A percentile compares a stretch with the other conserved stretches of the same genome.
Evolutionary conservation across 148 eudicot species (phyloP).

Genomic region (Chenopodium formosanum): DNA sequence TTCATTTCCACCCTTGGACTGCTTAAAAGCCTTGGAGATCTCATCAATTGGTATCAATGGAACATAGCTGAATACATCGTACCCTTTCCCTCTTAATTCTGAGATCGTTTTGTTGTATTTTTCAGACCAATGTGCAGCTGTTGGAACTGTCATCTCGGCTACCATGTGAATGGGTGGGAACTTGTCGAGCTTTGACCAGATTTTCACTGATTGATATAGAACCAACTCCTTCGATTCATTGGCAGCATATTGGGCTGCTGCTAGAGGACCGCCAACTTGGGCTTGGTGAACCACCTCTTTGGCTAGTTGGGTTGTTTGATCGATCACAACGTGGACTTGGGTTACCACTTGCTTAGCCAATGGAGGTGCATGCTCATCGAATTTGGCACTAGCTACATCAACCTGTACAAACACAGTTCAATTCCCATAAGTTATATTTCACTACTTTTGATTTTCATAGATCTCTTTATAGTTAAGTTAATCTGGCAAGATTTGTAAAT

Average conservation of each 20-base stretch:
- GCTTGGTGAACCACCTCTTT: conserved; percentile 38
- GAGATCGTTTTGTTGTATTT: conserved; percentile 43
- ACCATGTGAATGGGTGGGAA: conserved; percentile 37
- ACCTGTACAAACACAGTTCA: conserved; percentile 33
- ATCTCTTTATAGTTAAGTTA: too few species aligned
- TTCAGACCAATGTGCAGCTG: conserved; percentile 41
- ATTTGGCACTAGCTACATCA: conserved; percentile 41
- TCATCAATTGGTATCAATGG: conserved; percentile 58
- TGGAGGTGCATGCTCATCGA: conserved; percentile 52
- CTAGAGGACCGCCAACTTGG: conserved; percentile 40
- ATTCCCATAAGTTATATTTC: neutral
- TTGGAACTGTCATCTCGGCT: conserved; percentile 46
- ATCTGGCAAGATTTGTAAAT: neutral
- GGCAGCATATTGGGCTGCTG: conserved; percentile 40
- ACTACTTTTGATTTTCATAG: too few species aligned
- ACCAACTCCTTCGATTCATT: conserved; percentile 27
- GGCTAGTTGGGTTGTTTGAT: conserved; percentile 31
- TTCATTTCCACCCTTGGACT: conserved; percentile 32
- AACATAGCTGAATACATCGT: conserved; percentile 32
- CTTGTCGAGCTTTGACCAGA: conserved; percentile 43
- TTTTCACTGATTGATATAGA: conserved; percentile 28
- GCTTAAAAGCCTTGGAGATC: conserved; percentile 55
- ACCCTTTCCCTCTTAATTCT: conserved; percentile 40
- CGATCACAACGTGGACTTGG: conserved; percentile 23
- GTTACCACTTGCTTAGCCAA: conserved; percentile 38